Conservation (phyloP, 2,329 filamentous ascomycete species). For the Aspergillus ibericus region DNA sequence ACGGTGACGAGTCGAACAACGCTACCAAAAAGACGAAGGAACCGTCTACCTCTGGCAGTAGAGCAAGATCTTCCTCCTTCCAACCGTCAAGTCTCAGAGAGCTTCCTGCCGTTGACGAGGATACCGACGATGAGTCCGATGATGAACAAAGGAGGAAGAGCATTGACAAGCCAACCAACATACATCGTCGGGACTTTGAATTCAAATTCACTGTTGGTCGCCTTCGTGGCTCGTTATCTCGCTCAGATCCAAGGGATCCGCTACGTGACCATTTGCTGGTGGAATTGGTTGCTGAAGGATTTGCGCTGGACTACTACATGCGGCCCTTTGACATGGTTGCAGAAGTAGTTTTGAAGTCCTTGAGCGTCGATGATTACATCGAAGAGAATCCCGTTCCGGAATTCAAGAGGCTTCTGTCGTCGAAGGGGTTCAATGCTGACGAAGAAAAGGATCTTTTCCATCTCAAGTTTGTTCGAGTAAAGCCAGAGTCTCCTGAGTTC, state of each 20-base stretch:
- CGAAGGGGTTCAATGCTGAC: constrained; percentile 69
- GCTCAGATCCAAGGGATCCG: constrained; percentile 74
- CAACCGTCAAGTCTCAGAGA: constrained; percentile 70
- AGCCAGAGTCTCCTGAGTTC: constrained; percentile 88
- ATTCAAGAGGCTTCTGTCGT: constrained; percentile 97
- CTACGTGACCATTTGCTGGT: constrained; percentile 80
- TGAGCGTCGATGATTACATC: constrained; percentile 93
- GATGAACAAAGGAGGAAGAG: constrained; percentile 57
- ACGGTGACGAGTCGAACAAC: constrained; percentile 38
- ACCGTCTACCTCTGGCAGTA: constrained; percentile 28
- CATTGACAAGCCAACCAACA: constrained; percentile 58
- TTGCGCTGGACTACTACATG: constrained; percentile 83
- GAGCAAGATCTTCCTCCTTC: constrained; percentile 69
- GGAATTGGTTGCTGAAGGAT: constrained; percentile 86
- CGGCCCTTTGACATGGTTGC: constrained; percentile 90
- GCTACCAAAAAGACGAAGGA: constrained; percentile 37
- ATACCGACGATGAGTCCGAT: constrained; percentile 59
- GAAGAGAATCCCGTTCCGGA: constrained; percentile 80
- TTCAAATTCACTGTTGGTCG: constrained; percentile 96
- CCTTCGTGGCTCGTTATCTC: constrained; percentile 87
- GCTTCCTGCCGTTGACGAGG: constrained; percentile 76
- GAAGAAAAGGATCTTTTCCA: constrained; percentile 79
- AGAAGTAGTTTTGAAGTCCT: constrained; percentile 80
- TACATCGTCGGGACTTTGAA: constrained; percentile 90
- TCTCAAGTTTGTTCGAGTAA: constrained; percentile 87